phyloP scores from a whole-genome alignment of 2,329 filamentous ascomycete genomes.

The Aspergillus proliferans region DNA sequence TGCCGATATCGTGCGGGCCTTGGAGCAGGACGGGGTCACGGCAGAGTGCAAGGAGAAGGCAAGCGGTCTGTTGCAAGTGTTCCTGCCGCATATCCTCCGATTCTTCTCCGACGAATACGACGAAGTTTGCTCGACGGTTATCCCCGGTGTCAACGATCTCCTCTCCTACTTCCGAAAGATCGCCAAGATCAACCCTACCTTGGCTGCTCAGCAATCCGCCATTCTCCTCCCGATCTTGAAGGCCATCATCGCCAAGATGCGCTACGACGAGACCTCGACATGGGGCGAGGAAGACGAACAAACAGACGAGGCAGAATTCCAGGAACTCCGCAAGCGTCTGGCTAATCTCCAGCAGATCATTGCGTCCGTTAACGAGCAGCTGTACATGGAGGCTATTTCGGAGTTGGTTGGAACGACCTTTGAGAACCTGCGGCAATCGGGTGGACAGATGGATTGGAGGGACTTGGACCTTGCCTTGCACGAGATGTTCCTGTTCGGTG shows the following conservation, averaged over 20 bases:
- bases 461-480: constrained; percentile 89
- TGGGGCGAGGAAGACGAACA: constrained; percentile 95
- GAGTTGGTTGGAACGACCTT: constrained; percentile 85
- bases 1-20: constrained; percentile 76
- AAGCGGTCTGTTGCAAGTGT: constrained; percentile 73
- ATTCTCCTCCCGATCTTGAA: constrained; percentile 86
- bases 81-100: constrained; percentile 78
- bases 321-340: constrained; percentile 83
- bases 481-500: constrained; percentile 93
- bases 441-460: constrained; percentile 78
- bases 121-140: constrained; percentile 93
- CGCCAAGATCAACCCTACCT: constrained; percentile 53
- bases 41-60: constrained; percentile 65
- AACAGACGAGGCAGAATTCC: constrained; percentile 95
- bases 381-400: constrained; percentile 85
- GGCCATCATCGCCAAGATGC: constrained; percentile 91
- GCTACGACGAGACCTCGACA: constrained; percentile 87
- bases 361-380: constrained; percentile 75
- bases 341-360: constrained; percentile 90
- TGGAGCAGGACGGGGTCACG: constrained; percentile 62
- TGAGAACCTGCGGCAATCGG: constrained; percentile 67
- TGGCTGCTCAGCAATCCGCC: constrained; percentile 68
- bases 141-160: constrained; percentile 86
- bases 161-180: constrained; percentile 84
- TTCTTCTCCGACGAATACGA: constrained; percentile 98